Conservation (phyloP, 768 basidiomycete species). For the Phylloporus rhodoxanthus region DNA sequence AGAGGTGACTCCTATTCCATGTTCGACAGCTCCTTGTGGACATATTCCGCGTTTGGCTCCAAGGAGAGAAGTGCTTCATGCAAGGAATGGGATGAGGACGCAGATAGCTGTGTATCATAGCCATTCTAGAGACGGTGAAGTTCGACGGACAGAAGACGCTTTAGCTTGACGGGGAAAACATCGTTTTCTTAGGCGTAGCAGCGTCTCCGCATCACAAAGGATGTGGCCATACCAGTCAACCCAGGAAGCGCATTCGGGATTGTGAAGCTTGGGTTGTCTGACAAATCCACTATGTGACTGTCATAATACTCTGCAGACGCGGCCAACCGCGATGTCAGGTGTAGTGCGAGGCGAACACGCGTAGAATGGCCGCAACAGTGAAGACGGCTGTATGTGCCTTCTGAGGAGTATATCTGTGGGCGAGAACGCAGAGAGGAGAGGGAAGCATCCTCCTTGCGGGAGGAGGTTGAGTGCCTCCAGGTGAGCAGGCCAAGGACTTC, state of each 20-base stretch:
- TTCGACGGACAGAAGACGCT: conserved; percentile 59
- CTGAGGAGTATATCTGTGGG: conserved; percentile 43
- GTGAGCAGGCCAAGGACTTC: conserved; percentile 14
- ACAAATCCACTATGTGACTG: conserved; percentile 28
- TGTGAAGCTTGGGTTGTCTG: conserved; percentile 24
- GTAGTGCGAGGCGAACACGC: conserved; percentile 69
- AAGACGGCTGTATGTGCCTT: conserved; percentile 39
- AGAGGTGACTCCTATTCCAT: conserved; percentile 49
- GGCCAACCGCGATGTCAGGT: conserved; percentile 75
- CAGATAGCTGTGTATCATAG: conserved; percentile 63
- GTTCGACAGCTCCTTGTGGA: conserved; percentile 34
- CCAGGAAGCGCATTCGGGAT: conserved; percentile 57
- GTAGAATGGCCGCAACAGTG: conserved; percentile 44
- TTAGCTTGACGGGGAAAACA: conserved; percentile 20
- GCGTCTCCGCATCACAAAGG: conserved; percentile 60
- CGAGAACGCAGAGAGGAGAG: conserved; percentile 57
- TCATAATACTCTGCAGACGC: conserved; percentile 76
- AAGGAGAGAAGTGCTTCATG: conserved; percentile 57
- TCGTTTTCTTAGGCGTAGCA: conserved; percentile 49
- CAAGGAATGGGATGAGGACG: conserved; percentile 63
- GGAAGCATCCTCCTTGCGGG: conserved; percentile 59
- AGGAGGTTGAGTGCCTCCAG: conserved; percentile 2
- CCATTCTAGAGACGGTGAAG: conserved; percentile 38
- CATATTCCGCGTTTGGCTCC: conserved; percentile 56
- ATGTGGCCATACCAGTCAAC: conserved; percentile 78